A percentile compares a stretch with the other conserved stretches of the same genome.
Conservation (phyloP, 176 grass and related monocot species). For the Hsuehochloa calcarea region DNA sequence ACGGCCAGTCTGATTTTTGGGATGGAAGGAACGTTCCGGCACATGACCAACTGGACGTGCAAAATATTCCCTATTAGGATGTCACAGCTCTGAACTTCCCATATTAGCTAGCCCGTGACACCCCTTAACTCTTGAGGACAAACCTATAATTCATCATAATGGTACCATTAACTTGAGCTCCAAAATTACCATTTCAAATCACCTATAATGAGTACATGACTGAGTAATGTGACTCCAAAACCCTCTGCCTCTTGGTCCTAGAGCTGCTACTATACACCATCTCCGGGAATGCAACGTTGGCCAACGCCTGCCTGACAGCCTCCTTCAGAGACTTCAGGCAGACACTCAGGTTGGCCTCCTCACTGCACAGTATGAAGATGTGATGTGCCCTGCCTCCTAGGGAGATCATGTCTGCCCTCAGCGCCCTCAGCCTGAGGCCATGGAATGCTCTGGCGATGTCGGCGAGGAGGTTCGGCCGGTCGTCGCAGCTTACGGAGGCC, state of each 20-base stretch:
- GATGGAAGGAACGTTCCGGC: no score
- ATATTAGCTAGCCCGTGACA: not conserved
- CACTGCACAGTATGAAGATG: slow-evolving; percentile 23
- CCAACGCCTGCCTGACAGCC: slow-evolving; percentile 31
- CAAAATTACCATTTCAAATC: not conserved
- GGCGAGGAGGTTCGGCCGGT: slow-evolving; percentile 39
- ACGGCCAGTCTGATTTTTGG: no score
- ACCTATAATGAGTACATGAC: not conserved
- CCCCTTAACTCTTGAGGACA: not conserved
- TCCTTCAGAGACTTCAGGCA: slow-evolving; percentile 24
- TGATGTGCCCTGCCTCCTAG: slow-evolving; percentile 40
- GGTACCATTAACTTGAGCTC: not conserved
- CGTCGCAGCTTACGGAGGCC: slow-evolving; percentile 47
- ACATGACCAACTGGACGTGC: no score
- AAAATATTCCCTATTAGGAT: no score
- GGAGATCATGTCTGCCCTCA: slow-evolving; percentile 30
- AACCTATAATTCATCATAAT: not conserved
- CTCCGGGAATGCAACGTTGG: slow-evolving; percentile 32
- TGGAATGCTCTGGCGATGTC: slow-evolving; percentile 31
- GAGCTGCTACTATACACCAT: slow-evolving; percentile 1
- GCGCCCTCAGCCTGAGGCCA: slow-evolving; percentile 29
- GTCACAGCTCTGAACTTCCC: not conserved
- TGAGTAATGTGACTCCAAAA: slow-evolving; percentile 1
- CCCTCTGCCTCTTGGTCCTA: slow-evolving; percentile 42
- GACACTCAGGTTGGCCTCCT: not conserved